phyloP scores from a whole-genome alignment of 2,329 filamentous ascomycete species.

The Clarireedia homoeocarpa region DNA sequence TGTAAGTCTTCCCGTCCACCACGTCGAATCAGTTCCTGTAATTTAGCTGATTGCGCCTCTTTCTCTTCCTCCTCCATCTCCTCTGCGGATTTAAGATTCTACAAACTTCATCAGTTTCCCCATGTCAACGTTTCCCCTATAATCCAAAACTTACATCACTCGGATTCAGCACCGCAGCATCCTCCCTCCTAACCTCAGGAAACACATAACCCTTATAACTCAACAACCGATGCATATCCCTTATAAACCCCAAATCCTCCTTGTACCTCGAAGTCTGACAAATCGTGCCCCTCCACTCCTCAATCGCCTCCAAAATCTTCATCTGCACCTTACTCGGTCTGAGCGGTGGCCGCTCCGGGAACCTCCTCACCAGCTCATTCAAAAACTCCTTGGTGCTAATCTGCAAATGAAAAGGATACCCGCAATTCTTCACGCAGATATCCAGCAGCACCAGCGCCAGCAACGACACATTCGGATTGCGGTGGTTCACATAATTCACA shows the following conservation, averaged over 20 bases:
- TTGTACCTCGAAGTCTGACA: conserved; percentile 97
- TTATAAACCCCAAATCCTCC: conserved; percentile 90
- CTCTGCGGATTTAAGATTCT: conserved; percentile 93
- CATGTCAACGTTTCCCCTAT: background rate
- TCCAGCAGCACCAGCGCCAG: conserved; percentile 88
- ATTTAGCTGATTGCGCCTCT: conserved; percentile 92
- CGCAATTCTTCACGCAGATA: conserved; percentile 99
- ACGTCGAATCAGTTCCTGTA: conserved; percentile 90
- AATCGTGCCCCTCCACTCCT: conserved; percentile 97
- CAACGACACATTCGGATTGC: conserved; percentile 90
- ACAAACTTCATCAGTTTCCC: conserved; percentile 25
- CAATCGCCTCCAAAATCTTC: conserved; percentile 90
- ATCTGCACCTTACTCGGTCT: conserved; percentile 80
- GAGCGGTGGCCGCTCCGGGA: conserved; percentile 86
- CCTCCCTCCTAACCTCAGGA: conserved; percentile 83
- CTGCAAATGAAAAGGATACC: conserved; percentile 96
- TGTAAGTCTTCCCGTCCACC: conserved; percentile 89
- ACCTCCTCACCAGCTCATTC: conserved; percentile 93
- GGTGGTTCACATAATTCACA: conserved; percentile 90
- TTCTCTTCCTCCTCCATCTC: conserved; percentile 98
- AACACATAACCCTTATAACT: conserved; percentile 98
- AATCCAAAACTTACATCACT: conserved; percentile 66
- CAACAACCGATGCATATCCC: conserved; percentile 93
- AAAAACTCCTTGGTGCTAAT: conserved; percentile 98
- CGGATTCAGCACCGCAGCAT: conserved; percentile 92